phyloP scores from a whole-genome alignment of 2,329 filamentous ascomycete genomes.

The Furcasterigmium sp. region DNA sequence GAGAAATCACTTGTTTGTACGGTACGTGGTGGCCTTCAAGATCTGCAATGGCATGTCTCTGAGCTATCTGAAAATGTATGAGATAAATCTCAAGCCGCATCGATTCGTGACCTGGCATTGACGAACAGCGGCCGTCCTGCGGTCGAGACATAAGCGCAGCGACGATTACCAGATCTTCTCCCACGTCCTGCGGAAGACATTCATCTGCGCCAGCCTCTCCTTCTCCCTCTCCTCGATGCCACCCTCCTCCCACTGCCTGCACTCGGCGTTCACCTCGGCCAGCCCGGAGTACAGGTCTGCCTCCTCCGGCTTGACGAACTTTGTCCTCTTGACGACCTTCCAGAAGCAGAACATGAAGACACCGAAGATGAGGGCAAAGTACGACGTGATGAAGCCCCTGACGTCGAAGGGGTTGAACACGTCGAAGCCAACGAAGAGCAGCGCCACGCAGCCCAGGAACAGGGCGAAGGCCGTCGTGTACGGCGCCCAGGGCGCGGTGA shows the following conservation, averaged over 20 bases:
- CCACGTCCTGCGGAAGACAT: conserved; percentile 28
- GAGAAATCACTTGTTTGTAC: too few species aligned
- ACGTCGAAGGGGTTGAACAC: conserved; percentile 45
- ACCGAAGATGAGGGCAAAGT: conserved; percentile 49
- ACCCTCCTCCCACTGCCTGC: conserved; percentile 36
- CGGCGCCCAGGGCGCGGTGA: conserved; percentile 43
- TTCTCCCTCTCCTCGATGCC: conserved; percentile 39
- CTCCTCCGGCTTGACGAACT: conserved; percentile 46
- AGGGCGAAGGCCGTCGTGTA: conserved; percentile 46
- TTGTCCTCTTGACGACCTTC: conserved; percentile 54
- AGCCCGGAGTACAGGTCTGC: conserved; percentile 59
- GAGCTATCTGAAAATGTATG: too few species aligned
- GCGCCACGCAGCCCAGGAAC: conserved; percentile 37
- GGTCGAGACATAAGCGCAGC: too few species aligned
- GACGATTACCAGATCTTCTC: conserved; percentile 34
- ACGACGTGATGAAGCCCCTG: conserved; percentile 46
- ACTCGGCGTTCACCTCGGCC: conserved; percentile 58
- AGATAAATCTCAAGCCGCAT: too few species aligned
- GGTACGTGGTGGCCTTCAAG: too few species aligned
- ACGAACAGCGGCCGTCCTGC: too few species aligned
- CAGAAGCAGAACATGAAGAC: conserved; percentile 56
- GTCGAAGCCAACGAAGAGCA: conserved; percentile 53
- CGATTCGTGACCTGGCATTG: too few species aligned
- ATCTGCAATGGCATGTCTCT: too few species aligned
- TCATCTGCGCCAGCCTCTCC: conserved; percentile 27